Evolutionary conservation across 2,329 filamentous ascomycete genomes (phyloP), one percentile per base, ranked within the genome.

Genomic region (Westerdykella sp.): DNA sequence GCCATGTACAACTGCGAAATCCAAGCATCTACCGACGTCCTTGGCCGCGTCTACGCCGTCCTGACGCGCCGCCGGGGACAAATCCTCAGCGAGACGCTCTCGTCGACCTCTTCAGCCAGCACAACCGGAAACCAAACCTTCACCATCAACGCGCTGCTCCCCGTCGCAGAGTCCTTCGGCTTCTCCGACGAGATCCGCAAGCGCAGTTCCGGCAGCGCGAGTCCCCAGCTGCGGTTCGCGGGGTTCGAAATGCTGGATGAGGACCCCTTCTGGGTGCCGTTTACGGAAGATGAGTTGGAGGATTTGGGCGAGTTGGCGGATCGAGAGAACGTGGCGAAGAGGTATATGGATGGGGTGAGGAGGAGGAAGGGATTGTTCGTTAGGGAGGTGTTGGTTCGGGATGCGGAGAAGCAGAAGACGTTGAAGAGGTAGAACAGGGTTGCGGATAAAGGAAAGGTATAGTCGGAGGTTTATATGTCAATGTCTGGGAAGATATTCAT

Each of bases 1-100:
- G 93, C 93, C 40, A 97, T 97, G 88, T 98, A 98, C 73, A 88
- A 81, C 43, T 95, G 91, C 65, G 93, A 97, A 65, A 97, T 98
- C 59, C 93, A 97, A 76, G 89, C 91, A 23, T 90, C 87, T 16
- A 91, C 90, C 57, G 93, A 97, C 68, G 93, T 97, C 34, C 81
- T 98, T 5, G 93, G 93, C 16, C 84, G 88, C 23, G 93, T 97
- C 28, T 98, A 98, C 74, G 87, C 87, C 54, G 91, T 97, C n/a
- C 82, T 98, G n/a, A 96, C 91, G 25, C 84, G 91, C 1, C 86
- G 93, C 5, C 84, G 90, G 28, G 93, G 93, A 21, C 84, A 84
- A 31, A 94, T 98, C 41, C 80, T 95, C 16, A 85, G 85, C 9
- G 93, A 98, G 69, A 81, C 83, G 15, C 86, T 98, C 74, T 94